A percentile compares a stretch with the other conserved stretches of the same genome.
Conservation (phyloP, 176 grass and related monocot species). For the Juncus effusus region DNA sequence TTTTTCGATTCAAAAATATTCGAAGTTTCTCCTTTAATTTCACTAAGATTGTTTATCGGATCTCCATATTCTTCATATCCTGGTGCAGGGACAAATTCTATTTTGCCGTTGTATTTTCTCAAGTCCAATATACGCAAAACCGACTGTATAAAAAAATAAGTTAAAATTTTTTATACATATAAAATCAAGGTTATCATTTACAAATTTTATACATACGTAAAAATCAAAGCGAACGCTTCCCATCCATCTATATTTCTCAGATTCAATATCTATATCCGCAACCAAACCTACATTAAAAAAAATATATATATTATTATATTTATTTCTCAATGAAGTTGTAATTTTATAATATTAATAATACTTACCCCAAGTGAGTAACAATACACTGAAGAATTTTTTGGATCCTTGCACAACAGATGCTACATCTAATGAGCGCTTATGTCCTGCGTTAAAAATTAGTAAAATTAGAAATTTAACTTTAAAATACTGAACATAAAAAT, state of each 20-base stretch:
- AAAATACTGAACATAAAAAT: not conserved
- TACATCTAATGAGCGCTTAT: conserved; percentile 63
- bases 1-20: conserved; percentile 19
- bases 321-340: not conserved
- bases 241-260: conserved; percentile 86
- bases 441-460: conserved; percentile 33
- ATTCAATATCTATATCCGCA: conserved; percentile 81
- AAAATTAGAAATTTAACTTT: conserved; percentile 8
- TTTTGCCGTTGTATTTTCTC: conserved; percentile 49
- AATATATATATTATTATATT: not conserved
- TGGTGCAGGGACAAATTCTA: conserved; percentile 62
- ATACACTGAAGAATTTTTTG: conserved; percentile 61
- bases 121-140: conserved; percentile 62
- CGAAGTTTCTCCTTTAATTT: conserved; percentile 1
- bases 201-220: conserved; percentile 46
- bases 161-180: not conserved
- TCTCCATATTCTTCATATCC: conserved; percentile 70
- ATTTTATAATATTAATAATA: not conserved
- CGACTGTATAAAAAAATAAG: conserved; percentile 35
- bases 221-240: conserved; percentile 76
- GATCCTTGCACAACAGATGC: conserved; percentile 56
- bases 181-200: not conserved
- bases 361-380: conserved; percentile 84
- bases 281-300: conserved; percentile 51
- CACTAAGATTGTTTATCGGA: conserved; percentile 31